Base-by-base conservation (phyloP, 164 flowering plant genomes). In the Tetrastigma voinierianum region DNA sequence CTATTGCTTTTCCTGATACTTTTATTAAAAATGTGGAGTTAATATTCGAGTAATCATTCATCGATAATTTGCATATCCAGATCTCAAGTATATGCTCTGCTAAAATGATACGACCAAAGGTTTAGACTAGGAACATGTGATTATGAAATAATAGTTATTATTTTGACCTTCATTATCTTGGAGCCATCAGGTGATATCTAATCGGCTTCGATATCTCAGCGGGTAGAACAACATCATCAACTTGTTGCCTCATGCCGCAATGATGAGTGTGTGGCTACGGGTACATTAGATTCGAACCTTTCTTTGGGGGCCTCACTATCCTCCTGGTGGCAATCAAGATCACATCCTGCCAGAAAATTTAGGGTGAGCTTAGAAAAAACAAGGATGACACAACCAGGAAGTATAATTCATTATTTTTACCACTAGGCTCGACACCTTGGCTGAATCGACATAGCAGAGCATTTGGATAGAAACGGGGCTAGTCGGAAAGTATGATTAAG, bases 201-300 rank as follows among this genome's bases (percentile, higher is more conserved):
- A 82, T 69, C 3, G 94, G 96, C 66, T 93, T 93, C 64, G 91
- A 96, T 84, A 91, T 91, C 69, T 93, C 98, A 52, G 96, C 96
- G 24, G 98, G 98, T 25, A 83, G 76, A 0, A 91, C 97, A 46
- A 91, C 67, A 72, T 93, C 98, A 76, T 93, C 96, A n/a, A 93
- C n/a, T 80, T 69, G 86, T 78, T 65, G 90, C 92, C 68, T 90
- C 98, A 77, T 93, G 98, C n/a, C 11, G 91, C 97, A 63, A 97
- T 65, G 40, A 93, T 93, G 5, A 90, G 90, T 5, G 97, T 93
- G 46, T 96, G 88, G 74, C 79, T 79, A 54, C 97, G 86, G 10
- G 98, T 96, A 12, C 97, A 65, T 62, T 84, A 83, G 49, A 57
- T 92, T 96, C 40, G 96, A 86, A 19, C 98, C 98, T 66, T 91